phyloP scores from a whole-genome alignment of 805 yeast species.

The Barnettozyma sp. region DNA sequence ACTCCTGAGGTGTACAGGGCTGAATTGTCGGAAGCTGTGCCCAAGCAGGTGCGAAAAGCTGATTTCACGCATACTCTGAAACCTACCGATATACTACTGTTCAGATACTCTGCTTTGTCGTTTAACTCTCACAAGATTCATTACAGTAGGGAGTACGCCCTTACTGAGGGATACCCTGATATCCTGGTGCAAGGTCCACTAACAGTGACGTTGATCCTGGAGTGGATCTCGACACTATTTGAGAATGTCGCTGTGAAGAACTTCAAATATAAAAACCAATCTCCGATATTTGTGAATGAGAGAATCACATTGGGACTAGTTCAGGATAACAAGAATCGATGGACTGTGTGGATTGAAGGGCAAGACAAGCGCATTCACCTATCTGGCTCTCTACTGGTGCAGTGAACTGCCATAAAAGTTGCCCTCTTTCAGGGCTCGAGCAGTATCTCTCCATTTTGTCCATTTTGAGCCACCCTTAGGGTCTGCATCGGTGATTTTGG shows the following conservation, averaged over 20 bases:
- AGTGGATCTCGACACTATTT: conserved; percentile 35
- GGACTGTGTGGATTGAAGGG: conserved; percentile 20
- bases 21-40: neutral
- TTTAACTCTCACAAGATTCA: conserved; percentile 85
- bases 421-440: conserved; percentile 22
- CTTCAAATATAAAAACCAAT: conserved; percentile 38
- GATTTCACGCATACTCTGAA: conserved; percentile 25
- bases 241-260: conserved; percentile 17
- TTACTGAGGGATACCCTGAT: conserved; percentile 52
- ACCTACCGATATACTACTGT: conserved; percentile 39
- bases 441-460: conserved; percentile 42
- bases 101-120: conserved; percentile 67
- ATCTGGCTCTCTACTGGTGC: conserved; percentile 12
- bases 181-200: conserved; percentile 80
- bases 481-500: conserved; percentile 43
- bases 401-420: conserved; percentile 17
- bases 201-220: conserved; percentile 51
- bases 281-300: conserved; percentile 36
- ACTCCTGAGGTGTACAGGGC: conserved; percentile 33
- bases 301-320: conserved; percentile 21
- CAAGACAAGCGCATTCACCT: conserved; percentile 11
- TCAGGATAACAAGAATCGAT: conserved; percentile 3
- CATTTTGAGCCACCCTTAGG: conserved; percentile 41
- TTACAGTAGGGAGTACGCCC: conserved; percentile 52
- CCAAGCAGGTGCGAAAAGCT: conserved; percentile 7